Percentiles rank a stretch among this genome's conserved stretches.
phyloP scores from a whole-genome alignment of 805 yeast species.

The Saccharomycopsis fibuligera region DNA sequence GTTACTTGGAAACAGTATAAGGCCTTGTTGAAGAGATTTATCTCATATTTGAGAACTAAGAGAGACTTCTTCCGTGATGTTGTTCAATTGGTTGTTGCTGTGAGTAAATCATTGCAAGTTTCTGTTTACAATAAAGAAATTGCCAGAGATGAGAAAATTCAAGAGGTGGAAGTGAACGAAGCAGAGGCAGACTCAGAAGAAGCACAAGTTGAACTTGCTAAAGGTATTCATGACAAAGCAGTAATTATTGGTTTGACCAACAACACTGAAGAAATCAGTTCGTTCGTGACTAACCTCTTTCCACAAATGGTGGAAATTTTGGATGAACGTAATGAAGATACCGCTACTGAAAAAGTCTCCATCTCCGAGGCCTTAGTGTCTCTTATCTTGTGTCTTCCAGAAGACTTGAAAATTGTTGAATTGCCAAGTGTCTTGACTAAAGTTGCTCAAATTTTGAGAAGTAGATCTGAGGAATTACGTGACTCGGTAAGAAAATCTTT shows the following conservation, averaged over 20 bases:
- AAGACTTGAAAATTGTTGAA: conserved; percentile 46
- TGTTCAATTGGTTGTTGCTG: conserved; percentile 53
- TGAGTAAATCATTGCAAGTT: conserved; percentile 35
- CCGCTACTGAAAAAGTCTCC: conserved; percentile 67
- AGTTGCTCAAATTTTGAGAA: conserved; percentile 82
- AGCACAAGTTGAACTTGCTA: conserved; percentile 2
- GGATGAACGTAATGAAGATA: conserved; percentile 67
- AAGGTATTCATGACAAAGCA: conserved; percentile 17
- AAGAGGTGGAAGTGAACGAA: neutral
- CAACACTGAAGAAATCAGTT: conserved; percentile 33
- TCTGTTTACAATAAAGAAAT: conserved; percentile 25
- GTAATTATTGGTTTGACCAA: conserved; percentile 32
- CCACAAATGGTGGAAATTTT: conserved; percentile 58
- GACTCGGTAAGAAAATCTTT: conserved; percentile 77
- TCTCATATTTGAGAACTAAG: conserved; percentile 41
- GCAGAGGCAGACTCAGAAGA: neutral
- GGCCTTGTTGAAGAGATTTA: conserved; percentile 67
- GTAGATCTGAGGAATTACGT: conserved; percentile 80
- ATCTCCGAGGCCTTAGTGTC: conserved; percentile 74
- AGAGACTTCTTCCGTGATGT: conserved; percentile 48
- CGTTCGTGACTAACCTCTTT: conserved; percentile 50
- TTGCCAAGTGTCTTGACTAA: conserved; percentile 80
- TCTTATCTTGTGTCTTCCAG: conserved; percentile 55
- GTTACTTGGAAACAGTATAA: conserved; percentile 76
- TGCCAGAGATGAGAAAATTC: neutral